Base-by-base conservation (phyloP, 345 rosid species). In the Gossypium anomalum region DNA sequence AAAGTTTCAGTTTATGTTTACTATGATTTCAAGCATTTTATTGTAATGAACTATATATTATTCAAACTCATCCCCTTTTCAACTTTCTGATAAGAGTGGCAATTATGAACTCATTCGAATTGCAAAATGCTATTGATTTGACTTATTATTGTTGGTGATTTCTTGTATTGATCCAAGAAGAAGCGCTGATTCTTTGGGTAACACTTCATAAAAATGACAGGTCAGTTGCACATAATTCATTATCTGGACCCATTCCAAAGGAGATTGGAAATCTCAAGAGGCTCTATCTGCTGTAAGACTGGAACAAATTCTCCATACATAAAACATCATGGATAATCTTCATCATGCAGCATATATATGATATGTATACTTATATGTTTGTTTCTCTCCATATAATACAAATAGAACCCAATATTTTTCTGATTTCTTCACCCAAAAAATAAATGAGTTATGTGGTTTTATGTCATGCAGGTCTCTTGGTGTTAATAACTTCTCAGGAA, bases 191-290 rank as follows among this genome's bases (percentile, higher is more conserved):
- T 17, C 17, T 66, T 44, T 44, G n/a, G 16, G 44, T 56, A 7
- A 56, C 59, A 56, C 23, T 19, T 56, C 23, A 56, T 34, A 56
- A 56, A 56, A 52, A 52, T 52, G 19, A 20, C 20, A 58, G 80
- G 53, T 75, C 86, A 43, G 2, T 86, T 20, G 74, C 70, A 15
- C 68, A 22, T 25, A 86, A 82, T 75, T 61, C 57, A 0, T 71
- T 86, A 7, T 77, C 80, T 2, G 87, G 87, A 70, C 60, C 76
- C 29, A 52, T 86, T 38, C 87, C 87, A 0, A 64, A 67, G 67
- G 84, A 82, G 72, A 58, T 86, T 27, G 89, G 89, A 56, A 70
- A 58, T 47, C 85, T 86, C 12, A 66, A 27, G 9, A 69, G 75
- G 45, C 76, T 86, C 17, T 17, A 63, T 20, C 0, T 22, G 51